Conservation (phyloP, 257 asterid species). For the Anisodus acutangulus region DNA sequence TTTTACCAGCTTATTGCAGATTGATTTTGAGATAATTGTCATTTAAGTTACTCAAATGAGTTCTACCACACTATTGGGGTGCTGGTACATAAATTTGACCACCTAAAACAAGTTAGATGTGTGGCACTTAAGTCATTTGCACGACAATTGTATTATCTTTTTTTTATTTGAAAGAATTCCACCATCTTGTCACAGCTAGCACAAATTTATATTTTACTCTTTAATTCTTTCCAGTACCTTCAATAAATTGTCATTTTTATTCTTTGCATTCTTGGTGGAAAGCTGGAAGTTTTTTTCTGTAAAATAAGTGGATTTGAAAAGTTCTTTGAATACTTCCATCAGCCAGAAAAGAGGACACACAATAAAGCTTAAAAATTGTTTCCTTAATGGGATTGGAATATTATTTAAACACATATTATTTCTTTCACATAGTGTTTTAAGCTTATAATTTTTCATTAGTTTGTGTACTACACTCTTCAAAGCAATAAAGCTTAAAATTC, state of each 20-base stretch:
- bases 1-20: conserved; percentile 14
- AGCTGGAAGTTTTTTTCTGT: not conserved
- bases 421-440: not conserved
- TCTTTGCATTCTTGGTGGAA: not conserved
- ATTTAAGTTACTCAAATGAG: not conserved
- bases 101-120: not conserved
- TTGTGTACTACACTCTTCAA: not conserved
- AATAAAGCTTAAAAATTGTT: not conserved
- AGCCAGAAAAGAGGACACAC: not conserved
- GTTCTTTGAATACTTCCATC: not conserved
- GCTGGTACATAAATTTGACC: not conserved
- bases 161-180: not conserved
- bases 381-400: not conserved
- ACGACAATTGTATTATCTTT: not conserved
- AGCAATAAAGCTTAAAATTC: not conserved
- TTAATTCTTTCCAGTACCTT: not conserved
- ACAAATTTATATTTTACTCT: not conserved
- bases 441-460: not conserved
- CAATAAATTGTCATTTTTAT: not conserved
- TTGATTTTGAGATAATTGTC: conserved; percentile 2
- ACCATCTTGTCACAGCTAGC: not conserved
- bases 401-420: not conserved
- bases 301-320: not conserved
- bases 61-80: not conserved
- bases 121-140: not conserved